Conservation (phyloP, 2,329 filamentous ascomycete genomes). For the Talaromyces verruculosus region DNA sequence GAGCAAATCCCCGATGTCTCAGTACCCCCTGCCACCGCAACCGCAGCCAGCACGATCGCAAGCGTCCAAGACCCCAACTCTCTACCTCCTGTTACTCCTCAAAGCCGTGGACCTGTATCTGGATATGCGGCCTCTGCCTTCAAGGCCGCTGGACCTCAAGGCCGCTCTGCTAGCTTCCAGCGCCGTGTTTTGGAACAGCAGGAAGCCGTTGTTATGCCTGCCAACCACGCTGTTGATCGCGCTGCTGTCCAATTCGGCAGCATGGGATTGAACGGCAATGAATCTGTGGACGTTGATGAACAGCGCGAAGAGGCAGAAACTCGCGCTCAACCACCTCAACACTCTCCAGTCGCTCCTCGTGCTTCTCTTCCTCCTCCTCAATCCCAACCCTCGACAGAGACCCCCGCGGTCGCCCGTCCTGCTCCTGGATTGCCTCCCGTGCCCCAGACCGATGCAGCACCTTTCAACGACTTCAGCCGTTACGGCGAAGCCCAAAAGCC, state of each 20-base stretch:
- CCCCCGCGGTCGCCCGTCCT: slow-evolving; percentile 55
- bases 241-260: slow-evolving; percentile 95
- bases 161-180: slow-evolving; percentile 76
- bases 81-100: slow-evolving; percentile 51
- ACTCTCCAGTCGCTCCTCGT: slow-evolving; percentile 84
- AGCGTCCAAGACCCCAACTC: slow-evolving; percentile 77
- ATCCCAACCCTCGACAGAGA: slow-evolving; percentile 35
- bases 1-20: slow-evolving; percentile 86
- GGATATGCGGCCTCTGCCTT: slow-evolving; percentile 78
- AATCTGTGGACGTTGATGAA: slow-evolving; percentile 73
- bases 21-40: slow-evolving; percentile 72
- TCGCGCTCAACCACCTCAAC: slow-evolving; percentile 85
- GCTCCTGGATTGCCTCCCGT: slow-evolving; percentile 63
- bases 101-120: slow-evolving; percentile 57
- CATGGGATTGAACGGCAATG: slow-evolving; percentile 77
- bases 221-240: slow-evolving; percentile 90
- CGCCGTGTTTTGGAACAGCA: slow-evolving; percentile 89
- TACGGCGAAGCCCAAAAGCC: slow-evolving; percentile 68
- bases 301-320: slow-evolving; percentile 95
- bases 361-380: slow-evolving; percentile 77
- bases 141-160: slow-evolving; percentile 67
- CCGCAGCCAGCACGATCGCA: slow-evolving; percentile 82
- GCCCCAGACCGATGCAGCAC: slow-evolving; percentile 52
- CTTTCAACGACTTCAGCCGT: slow-evolving; percentile 54
- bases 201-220: slow-evolving; percentile 97